Percentiles rank a stretch among this genome's conserved stretches.
Evolutionary conservation across 164 flowering plant species (phyloP).

Genomic region (Dillenia turbinata): DNA sequence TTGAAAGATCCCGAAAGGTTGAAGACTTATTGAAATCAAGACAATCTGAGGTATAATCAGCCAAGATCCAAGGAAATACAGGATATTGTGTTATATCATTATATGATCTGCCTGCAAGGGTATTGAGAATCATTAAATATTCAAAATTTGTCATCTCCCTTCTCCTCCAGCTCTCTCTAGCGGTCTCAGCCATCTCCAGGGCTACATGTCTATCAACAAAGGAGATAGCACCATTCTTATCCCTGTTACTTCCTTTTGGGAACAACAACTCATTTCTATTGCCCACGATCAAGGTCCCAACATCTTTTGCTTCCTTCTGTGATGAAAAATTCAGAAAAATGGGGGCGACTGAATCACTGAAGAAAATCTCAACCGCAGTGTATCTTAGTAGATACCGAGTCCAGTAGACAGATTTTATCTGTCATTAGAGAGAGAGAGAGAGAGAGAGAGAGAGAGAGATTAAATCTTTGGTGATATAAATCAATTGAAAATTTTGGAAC

Average conservation of each 20-base stretch:
- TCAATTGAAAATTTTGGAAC: not conserved
- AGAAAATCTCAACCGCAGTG: conserved; percentile 90
- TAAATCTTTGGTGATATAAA: not conserved
- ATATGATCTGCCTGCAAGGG: conserved; percentile 93
- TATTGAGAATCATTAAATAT: conserved; percentile 89
- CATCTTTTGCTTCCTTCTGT: conserved; percentile 78
- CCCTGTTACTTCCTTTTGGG: conserved; percentile 67
- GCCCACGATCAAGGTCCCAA: conserved; percentile 78
- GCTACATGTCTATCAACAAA: conserved; percentile 92
- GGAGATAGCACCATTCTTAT: conserved; percentile 63
- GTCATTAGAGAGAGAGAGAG: conserved; percentile 13
- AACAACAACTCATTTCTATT: conserved; percentile 73
- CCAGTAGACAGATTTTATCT: conserved; percentile 96
- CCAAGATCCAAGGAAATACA: conserved; percentile 94
- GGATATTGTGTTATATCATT: conserved; percentile 99
- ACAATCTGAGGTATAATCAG: conserved; percentile 87
- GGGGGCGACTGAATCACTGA: conserved; percentile 76
- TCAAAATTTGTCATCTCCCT: conserved; percentile 98
- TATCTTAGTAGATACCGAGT: conserved; percentile 92
- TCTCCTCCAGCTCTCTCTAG: conserved; percentile 92
- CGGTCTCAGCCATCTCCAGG: conserved; percentile 84
- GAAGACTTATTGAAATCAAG: conserved; percentile 94
- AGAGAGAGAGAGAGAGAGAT: conserved; percentile 5
- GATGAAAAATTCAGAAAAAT: conserved; percentile 82
- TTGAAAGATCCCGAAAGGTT: conserved; percentile 92